Evolutionary conservation across 2,329 filamentous ascomycete genomes (phyloP), one percentile per base, ranked within the genome.

Genomic region (Fusarium beomiforme): DNA sequence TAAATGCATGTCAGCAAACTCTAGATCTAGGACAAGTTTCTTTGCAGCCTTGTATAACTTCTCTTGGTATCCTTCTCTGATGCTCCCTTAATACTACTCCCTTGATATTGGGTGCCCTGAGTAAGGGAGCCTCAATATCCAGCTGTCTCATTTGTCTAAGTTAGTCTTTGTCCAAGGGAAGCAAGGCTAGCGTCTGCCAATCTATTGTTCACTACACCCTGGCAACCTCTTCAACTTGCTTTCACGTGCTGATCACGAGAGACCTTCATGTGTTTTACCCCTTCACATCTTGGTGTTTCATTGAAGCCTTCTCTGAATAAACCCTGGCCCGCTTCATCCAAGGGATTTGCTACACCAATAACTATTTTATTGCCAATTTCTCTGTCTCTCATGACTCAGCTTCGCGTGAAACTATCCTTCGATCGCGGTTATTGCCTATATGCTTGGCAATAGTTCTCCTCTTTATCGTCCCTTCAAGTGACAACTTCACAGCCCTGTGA

Each of bases 121-220:
- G 50, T 10, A 69, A 72, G 70, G 70, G 70, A 61, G 56, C 46
- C 16, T 43, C 29, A 55, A 49, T 67, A 51, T 41, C 42, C 51
- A 42, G 43, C 13, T 47, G 13, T 36, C 37, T 54, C 33, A 17
- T 59, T 26, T 17, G 14, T 14, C 17, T 61, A n/a, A n/a, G n/a
- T 21, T 57, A 67, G 9, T 14, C 16, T 50, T 54, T 43, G 14
- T 17, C 16, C n/a, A 23, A 53, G 49, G 49, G 62, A 21, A 46
- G 19, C 46, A 23, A 19, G 34, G 47, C 41, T 70, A 72, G 61
- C 31, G 36, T 53, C 24, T 19, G 17, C 46, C 33, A 26, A 39
- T n/a, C 24, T 21, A 57, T 54, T 53, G 11, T 24, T 33, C 23
- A 13, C n/a, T 31, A 23, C 34, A 17, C 65, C 26, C 41, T 67